Base-by-base conservation (phyloP, 2,329 filamentous ascomycete species). In the Cladosporium sp. region DNA sequence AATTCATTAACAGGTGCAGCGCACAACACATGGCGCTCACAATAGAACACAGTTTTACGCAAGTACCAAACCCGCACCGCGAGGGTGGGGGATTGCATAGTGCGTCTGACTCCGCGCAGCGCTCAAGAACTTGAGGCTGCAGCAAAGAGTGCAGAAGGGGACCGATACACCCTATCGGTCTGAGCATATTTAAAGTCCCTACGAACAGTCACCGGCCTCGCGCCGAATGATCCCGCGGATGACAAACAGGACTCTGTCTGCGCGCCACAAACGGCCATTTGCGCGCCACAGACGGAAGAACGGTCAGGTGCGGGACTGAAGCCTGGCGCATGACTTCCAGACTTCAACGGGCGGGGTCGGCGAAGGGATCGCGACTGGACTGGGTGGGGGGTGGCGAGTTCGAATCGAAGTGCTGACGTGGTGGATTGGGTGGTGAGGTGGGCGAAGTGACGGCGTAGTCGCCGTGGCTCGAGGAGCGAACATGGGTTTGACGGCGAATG, bases 381-480 rank as follows among this genome's bases (percentile, higher is more conserved):
- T 49, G 38, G 20, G 20, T 27, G 25, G 49, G 45, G 43, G 35
- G 47, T 38, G 55, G 50, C 51, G 53, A 51, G 60, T 63, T 54
- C 58, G 59, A 43, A 62, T 58, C 46, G 55, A 60, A 47, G 49
- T 59, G 56, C 46, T 59, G 60, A 55, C 58, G 55, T 42, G 51
- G 50, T 50, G 51, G 65, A 55, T 48, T 59, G 36, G 56, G 53
- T 59, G 63, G 56, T 62, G 68, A 60, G 62, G 62, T 61, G 33
- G 71, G 72, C 30, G 72, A 73, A 22, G 70, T 69, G 49, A 69
- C 63, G 48, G 62, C 69, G 48, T 73, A 66, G 41, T 71, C 67
- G 29, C 71, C 72, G 58, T 74, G 64, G 55, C 71, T 73, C 55
- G 72, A 74, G 36, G 66, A 62, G 46, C 73, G 70, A 33, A 70